Evolutionary conservation across 805 yeast species (phyloP), one percentile per base, ranked within the genome.

Genomic region (Candida khao-thaluensis): DNA sequence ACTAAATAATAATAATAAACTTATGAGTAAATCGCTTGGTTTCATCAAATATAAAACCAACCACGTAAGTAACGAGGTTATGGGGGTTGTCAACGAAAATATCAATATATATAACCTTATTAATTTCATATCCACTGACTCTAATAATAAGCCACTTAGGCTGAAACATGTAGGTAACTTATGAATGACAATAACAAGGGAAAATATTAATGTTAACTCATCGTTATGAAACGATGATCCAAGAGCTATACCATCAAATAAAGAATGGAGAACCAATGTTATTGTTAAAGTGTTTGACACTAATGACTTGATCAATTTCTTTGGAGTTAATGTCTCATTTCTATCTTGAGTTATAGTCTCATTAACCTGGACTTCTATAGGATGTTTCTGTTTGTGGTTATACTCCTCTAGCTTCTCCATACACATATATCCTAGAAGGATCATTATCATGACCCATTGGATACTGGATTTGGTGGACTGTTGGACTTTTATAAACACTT

Each of bases 151-250:
- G 1, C 85, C 70, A 4, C 76, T 57, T 29, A 85, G 66, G 28
- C 89, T 83, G 55, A 85, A 81, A 4, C 87, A 71, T 0, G 91
- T 82, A 0, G 93, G 93, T 4, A 84, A 64, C 56, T 85, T 85
- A 64, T 85, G 93, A 22, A 82, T 52, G 43, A 84, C 67, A 20
- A 85, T 75, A 9, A 86, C 81, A 9, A 79, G 36, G 33, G 81
- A 74, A 36, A 85, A 76, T 26, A 79, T 48, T 25, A 72, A 57
- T 5, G 66, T 56, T 7, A 59, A 51, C 40, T 62, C 62, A 15
- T 64, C 56, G n/a, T 50, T 51, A 8, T 74, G 52, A 35, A 71
- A 66, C 1, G 83, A 70, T 0, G 88, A 74, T 0, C 89, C 88
- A 24, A 85, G 62, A 0, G 88, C 82, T 5, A 85, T 64, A 1